Percentiles rank a stretch among this genome's conserved stretches.
Conservation (phyloP, 75 land plant genomes). For the Isoetes taiwanensis region DNA sequence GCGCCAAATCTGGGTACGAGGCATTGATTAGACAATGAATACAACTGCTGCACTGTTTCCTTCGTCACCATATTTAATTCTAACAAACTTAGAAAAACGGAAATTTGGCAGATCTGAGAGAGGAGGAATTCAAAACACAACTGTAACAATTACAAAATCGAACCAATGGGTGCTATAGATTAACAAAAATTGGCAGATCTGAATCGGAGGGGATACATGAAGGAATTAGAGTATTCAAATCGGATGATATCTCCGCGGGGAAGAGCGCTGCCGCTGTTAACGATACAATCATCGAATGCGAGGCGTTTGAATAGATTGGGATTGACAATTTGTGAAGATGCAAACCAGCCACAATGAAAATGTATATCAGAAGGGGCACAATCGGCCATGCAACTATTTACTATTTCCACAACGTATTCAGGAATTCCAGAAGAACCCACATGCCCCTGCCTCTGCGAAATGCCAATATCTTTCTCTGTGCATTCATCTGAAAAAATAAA, state of each 20-base stretch:
- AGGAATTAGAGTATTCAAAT: slow-evolving; percentile 46
- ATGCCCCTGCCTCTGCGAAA: not conserved
- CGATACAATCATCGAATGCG: slow-evolving; percentile 45
- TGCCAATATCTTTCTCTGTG: not conserved
- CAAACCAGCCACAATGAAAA: not conserved
- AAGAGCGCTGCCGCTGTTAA: slow-evolving; percentile 41
- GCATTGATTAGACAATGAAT: no score
- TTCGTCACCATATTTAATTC: no score
- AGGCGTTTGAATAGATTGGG: slow-evolving; percentile 28
- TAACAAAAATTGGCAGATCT: slow-evolving; percentile 54
- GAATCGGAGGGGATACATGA: slow-evolving; percentile 47
- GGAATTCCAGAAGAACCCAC: not conserved
- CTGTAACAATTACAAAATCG: no score
- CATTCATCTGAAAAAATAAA: not conserved
- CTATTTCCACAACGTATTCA: slow-evolving; percentile 1
- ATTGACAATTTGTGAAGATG: not conserved
- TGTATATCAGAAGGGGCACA: not conserved
- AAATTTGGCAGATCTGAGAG: no score
- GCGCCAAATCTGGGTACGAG: no score
- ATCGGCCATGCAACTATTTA: not conserved
- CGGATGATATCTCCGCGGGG: slow-evolving; percentile 29
- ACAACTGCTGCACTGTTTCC: no score
- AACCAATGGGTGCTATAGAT: no score
- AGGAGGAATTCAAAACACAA: no score
- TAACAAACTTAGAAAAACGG: no score